Evolutionary conservation across 768 basidiomycete species (phyloP), one percentile per base, ranked within the genome.

Genomic region (Calocera viscosa): DNA sequence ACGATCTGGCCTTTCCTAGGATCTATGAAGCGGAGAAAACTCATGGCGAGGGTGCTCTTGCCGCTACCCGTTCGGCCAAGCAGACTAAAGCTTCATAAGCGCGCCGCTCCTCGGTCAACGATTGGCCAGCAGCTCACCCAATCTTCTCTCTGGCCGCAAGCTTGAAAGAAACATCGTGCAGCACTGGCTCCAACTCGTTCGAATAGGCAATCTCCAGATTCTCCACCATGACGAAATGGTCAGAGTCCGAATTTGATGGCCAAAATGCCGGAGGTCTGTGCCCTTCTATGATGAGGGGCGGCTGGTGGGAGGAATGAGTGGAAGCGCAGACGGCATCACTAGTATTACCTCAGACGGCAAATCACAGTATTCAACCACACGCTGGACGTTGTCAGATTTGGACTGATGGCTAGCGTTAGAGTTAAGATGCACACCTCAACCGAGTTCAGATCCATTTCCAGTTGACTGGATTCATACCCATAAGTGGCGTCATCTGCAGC

Each of bases 251-350:
- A 67, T 81, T 85, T 0, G 91, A 91, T 0, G 94, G 94, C 94
- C 94, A 96, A 72, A 94, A 94, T 0, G 93, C 94, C 0, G 94
- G 94, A 1, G 86, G 87, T 7, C 90, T 83, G 66, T 82, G 83
- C 0, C 82, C 81, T 70, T 91, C 87, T 63, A 93, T 87, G 67
- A 88, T 72, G 0, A 86, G 80, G 1, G 90, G 85, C 0, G 94
- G 88, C 73, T 95, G 92, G 74, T 92, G 90, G 7, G 24, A 28
- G 65, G 49, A n/a, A 41, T 17, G 17, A 41, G 26, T 14, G 10
- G 39, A 10, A 30, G 30, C 16, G 38, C 19, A 2, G 22, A 19
- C 1, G 7, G 22, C 22, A 32, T 5, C 3, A 26, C 26, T 1
- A n/a, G 11, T 2, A 17, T 22, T n/a, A 65, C 38, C 39, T 39